phyloP scores from a whole-genome alignment of 371 early-diverging fungal species.

The Mucor saturninus region DNA sequence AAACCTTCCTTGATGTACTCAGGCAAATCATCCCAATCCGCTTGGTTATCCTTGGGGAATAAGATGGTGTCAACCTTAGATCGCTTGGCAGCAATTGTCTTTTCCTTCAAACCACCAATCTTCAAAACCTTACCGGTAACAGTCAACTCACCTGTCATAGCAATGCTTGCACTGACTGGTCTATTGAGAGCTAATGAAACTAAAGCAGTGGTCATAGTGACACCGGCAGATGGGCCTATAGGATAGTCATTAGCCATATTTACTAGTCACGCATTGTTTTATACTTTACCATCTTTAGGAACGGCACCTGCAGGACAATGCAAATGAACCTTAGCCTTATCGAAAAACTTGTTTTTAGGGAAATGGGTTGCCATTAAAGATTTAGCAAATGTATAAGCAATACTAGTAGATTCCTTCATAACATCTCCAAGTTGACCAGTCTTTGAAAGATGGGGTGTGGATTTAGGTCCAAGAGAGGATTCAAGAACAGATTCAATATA shows the following conservation, averaged over 20 bases:
- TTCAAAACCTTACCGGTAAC: slow-evolving; percentile 95
- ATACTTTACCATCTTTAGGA: slow-evolving; percentile 87
- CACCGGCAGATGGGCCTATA: slow-evolving; percentile 91
- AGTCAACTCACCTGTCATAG: slow-evolving; percentile 98
- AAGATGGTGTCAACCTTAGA: slow-evolving; percentile 86
- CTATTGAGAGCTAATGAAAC: slow-evolving; percentile 86
- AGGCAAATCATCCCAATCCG: slow-evolving; percentile 95
- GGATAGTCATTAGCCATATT: background rate
- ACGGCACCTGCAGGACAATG: slow-evolving; percentile 98
- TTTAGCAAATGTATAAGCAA: slow-evolving; percentile 94
- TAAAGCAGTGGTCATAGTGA: slow-evolving; percentile 94
- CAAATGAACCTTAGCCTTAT: slow-evolving; percentile 87
- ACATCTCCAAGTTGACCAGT: slow-evolving; percentile 98
- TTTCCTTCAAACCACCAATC: slow-evolving; percentile 97
- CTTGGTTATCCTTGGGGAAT: slow-evolving; percentile 88
- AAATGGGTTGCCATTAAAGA: slow-evolving; percentile 71
- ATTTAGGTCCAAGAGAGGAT: slow-evolving; percentile 64
- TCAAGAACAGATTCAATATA: slow-evolving; percentile 96
- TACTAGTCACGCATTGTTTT: background rate
- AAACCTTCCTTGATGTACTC: slow-evolving; percentile 92
- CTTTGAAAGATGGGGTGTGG: slow-evolving; percentile 70
- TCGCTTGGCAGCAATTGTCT: slow-evolving; percentile 97
- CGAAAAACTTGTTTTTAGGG: slow-evolving; percentile 91
- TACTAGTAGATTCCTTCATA: slow-evolving; percentile 96
- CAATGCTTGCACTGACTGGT: slow-evolving; percentile 78